Evolutionary conservation across 805 yeast genomes (phyloP), one percentile per base, ranked within the genome.

Genomic region (Schwanniomyces pseudopolymorphus): DNA sequence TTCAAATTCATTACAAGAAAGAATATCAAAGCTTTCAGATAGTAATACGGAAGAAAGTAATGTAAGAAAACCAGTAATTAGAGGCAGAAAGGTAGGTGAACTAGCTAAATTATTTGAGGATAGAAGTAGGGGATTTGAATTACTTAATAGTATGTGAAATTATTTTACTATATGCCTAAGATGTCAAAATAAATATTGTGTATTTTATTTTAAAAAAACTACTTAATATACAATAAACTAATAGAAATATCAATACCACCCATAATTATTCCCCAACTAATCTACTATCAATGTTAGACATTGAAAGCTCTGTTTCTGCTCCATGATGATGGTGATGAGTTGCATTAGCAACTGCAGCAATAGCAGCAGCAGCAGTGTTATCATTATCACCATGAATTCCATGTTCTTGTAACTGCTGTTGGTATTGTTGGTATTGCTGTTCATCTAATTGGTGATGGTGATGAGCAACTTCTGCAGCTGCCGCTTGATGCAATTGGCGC

Each of bases 91-190:
- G 61, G 89, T 84, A 1, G 79, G 82, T 10, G 83, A 79, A 56
- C 66, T 84, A 48, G 85, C 89, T 1, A 77, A 74, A 47, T 61
- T 84, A 33, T 84, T 80, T 52, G 90, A 84, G 57, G 87, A 84
- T 57, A 67, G 85, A 52, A 59, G 69, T 3, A 65, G 70, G 46
- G 78, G 74, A 1, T 55, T 70, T 41, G 73, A 70, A 45, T 54
- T 72, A 20, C 52, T 68, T 33, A 57, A 51, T 39, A 56, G 58
- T 19, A 55, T 67, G 59, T 61, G 54, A 47, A 21, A 16, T 2
- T n/a, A 7, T 39, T 14, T 24, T 13, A 14, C 10, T 27, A 19
- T 20, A 9, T 9, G 13, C n/a, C 20, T 31, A 9, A 26, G 6
- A 42, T 33, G 2, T 33, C 14, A 24, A 33, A 33, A 33, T 16